These are phyloP conservation scores for Monocercomonoides exilis DNA, from an alignment of 78 protist species.

Conservation along the genomic window DNA sequence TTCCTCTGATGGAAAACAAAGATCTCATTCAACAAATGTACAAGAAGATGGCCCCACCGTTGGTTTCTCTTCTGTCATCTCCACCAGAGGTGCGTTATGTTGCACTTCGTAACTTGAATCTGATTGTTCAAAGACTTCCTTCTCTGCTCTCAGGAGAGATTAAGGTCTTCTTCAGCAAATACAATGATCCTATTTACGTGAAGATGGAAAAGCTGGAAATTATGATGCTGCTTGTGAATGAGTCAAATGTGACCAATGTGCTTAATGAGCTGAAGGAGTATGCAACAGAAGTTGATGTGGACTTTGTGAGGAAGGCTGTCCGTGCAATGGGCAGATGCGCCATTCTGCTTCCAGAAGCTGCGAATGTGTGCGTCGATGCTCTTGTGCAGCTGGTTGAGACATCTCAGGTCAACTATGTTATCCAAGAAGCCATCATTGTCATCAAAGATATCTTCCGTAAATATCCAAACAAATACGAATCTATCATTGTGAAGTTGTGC, in stretches of 20 bases:
- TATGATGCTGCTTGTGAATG: constrained; percentile 82
- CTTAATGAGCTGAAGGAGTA: constrained; percentile 82
- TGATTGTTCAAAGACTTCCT: constrained; percentile 84
- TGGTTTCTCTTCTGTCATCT: constrained; percentile 17
- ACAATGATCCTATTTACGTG: constrained; percentile 97
- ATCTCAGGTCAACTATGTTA: constrained; percentile 94
- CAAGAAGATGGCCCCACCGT: constrained; percentile 79
- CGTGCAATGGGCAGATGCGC: constrained; percentile 92
- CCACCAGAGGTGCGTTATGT: constrained; percentile 94
- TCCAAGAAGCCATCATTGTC: constrained; percentile 97
- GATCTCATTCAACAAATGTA: constrained; percentile 18
- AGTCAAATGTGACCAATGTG: constrained; percentile 74
- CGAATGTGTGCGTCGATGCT: constrained; percentile 72
- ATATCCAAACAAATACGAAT: too few species aligned
- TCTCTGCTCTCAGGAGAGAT: constrained; percentile 66
- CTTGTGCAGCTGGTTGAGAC: constrained; percentile 79
- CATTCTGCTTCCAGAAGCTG: constrained; percentile 73
- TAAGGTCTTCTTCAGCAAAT: constrained; percentile 92
- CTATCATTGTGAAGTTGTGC: background rate
- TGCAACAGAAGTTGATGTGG: constrained; percentile 92
- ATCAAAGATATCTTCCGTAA: too few species aligned
- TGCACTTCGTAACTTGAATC: constrained; percentile 89
- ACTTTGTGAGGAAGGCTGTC: constrained; percentile 91
- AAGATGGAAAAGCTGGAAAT: constrained; percentile 98
- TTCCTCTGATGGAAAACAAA: constrained; percentile 35